A percentile compares a stretch with the other conserved stretches of the same genome.
These are phyloP conservation scores for Penicillium polonicum DNA, from an alignment of 2,329 filamentous ascomycete genomes.

Conservation along the genomic window DNA sequence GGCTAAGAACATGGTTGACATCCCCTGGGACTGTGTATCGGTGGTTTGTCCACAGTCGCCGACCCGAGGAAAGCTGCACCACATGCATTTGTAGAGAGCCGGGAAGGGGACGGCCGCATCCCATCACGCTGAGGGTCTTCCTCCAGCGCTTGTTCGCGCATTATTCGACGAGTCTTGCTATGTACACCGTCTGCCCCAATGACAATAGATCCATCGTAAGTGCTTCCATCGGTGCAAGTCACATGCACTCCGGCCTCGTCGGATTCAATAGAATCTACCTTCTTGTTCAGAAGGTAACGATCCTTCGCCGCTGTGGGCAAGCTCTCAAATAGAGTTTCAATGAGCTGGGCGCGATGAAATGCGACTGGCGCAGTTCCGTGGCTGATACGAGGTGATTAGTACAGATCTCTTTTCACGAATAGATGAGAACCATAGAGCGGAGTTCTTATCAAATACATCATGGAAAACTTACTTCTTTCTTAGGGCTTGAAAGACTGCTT, in stretches of 20 bases:
- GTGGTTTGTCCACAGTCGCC: neutral
- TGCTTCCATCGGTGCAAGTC: neutral
- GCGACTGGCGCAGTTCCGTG: neutral
- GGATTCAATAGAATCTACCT: neutral
- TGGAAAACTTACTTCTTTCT: neutral
- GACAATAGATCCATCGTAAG: neutral
- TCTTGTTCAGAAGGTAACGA: neutral
- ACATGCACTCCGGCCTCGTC: neutral
- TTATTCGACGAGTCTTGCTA: neutral
- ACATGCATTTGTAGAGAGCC: neutral
- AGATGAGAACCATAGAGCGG: neutral
- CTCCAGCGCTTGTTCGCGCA: neutral
- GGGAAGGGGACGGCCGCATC: neutral
- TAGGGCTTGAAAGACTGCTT: neutral
- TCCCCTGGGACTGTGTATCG: neutral
- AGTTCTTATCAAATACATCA: neutral
- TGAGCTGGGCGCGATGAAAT: neutral
- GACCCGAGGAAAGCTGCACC: neutral
- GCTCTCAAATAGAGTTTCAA: neutral
- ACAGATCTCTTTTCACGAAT: neutral
- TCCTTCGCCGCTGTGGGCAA: neutral
- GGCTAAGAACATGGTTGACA: neutral
- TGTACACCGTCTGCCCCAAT: neutral
- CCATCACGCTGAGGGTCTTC: neutral
- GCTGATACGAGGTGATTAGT: neutral